These are phyloP conservation scores for Globisporangium middletonii DNA, from an alignment of 352 stramenopile genomes.

Conservation along the genomic window DNA sequence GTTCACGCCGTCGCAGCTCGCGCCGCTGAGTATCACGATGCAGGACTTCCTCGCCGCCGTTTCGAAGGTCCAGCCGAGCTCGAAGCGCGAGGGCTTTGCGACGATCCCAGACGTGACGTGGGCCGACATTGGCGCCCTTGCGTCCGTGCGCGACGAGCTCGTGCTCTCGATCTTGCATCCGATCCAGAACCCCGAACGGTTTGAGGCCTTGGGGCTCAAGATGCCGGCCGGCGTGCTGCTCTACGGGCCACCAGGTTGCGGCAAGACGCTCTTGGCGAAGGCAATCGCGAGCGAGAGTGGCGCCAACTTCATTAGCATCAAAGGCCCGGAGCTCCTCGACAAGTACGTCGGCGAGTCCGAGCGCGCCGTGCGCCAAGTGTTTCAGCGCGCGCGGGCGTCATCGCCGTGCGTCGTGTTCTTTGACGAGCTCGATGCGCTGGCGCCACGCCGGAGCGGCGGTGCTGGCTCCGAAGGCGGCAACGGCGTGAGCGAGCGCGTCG, in stretches of 20 bases:
- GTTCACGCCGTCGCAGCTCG: constrained; percentile 88
- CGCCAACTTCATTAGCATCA: constrained; percentile 99
- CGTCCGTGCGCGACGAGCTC: constrained; percentile 93
- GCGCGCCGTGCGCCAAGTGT: constrained; percentile 93
- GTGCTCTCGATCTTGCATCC: constrained; percentile 95
- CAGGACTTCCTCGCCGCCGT: constrained; percentile 95
- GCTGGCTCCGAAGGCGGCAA: constrained; percentile 67
- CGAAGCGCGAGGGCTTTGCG: constrained; percentile 98
- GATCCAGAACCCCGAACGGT: constrained; percentile 95
- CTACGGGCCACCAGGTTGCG: constrained; percentile 97
- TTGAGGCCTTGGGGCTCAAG: constrained; percentile 93
- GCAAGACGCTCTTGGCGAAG: constrained; percentile 99
- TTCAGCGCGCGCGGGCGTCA: constrained; percentile 95
- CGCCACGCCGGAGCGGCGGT: constrained; percentile 86
- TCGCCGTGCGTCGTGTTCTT: constrained; percentile 99
- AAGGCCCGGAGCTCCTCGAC: constrained; percentile 98
- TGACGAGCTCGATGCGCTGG: constrained; percentile 98
- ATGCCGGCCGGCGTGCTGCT: constrained; percentile 96
- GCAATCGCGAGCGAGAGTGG: constrained; percentile 97
- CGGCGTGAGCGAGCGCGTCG: constrained; percentile 91
- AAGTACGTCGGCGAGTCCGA: constrained; percentile 99
- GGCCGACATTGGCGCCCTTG: constrained; percentile 95
- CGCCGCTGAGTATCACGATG: constrained; percentile 94
- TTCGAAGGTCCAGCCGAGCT: constrained; percentile 96
- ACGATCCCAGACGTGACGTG: constrained; percentile 98